These are phyloP conservation scores for Datisca glomerata DNA, from an alignment of 306 rosid species.

Conservation along the genomic window DNA sequence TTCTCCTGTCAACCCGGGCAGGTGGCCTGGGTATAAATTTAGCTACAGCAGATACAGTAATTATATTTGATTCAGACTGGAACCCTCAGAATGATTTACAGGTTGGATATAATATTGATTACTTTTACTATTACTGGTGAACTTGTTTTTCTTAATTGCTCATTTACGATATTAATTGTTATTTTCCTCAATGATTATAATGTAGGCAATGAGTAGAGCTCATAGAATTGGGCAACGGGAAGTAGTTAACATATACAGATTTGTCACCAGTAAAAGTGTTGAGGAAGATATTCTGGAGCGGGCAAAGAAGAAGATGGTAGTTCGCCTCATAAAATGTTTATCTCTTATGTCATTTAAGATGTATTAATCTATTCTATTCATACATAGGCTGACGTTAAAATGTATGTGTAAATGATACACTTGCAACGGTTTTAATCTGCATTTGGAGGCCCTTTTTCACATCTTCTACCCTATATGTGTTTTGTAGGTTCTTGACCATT, in stretches of 20 bases:
- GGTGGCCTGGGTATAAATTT: conserved; percentile 98
- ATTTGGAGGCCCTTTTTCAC: conserved; percentile 12
- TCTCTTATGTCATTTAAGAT: too few relatives aligned
- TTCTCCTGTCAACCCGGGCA: conserved; percentile 98
- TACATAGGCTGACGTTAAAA: too few relatives aligned
- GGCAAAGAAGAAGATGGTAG: conserved; percentile 98
- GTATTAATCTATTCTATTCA: too few relatives aligned
- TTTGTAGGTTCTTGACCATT: conserved; percentile 88
- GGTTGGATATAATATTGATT: conserved; percentile 23
- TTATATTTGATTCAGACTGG: conserved; percentile 99
- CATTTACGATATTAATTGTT: background rate
- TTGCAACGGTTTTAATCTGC: conserved; percentile 4
- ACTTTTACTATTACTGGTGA: too few relatives aligned
- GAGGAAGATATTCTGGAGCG: conserved; percentile 99
- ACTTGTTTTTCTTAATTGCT: conserved; percentile 3
- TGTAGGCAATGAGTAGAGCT: conserved; percentile 98
- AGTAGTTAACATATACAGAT: conserved; percentile 95
- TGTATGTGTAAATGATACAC: too few relatives aligned
- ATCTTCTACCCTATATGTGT: conserved; percentile 14
- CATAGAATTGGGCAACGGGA: conserved; percentile 99
- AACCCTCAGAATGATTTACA: conserved; percentile 98
- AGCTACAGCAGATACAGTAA: conserved; percentile 98
- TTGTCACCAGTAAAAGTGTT: conserved; percentile 96
- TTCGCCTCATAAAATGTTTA: too few relatives aligned
- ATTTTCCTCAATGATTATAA: conserved; percentile 9